Conservation (phyloP, 306 rosid species). For the Prunus mira region DNA sequence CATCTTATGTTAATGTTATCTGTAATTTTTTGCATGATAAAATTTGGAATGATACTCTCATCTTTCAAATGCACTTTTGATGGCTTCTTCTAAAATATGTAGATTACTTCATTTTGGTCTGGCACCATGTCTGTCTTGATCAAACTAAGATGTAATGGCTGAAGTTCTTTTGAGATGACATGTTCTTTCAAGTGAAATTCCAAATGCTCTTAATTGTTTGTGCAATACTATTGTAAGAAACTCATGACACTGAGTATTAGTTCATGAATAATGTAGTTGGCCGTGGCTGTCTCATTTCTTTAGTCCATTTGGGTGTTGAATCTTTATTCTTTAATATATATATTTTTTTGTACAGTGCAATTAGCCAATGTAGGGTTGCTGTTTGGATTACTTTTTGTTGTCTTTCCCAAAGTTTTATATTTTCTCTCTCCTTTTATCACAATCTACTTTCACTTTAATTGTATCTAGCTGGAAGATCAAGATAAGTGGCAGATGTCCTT, state of each 20-base stretch:
- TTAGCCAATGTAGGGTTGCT: not conserved
- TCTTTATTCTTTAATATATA: not conserved
- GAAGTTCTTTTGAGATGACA: not conserved
- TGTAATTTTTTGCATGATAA: conserved; percentile 4
- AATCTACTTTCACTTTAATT: conserved; percentile 22
- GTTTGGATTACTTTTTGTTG: not conserved
- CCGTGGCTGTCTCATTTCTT: not conserved
- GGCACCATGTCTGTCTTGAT: not conserved
- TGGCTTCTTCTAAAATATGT: not conserved
- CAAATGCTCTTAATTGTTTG: not conserved
- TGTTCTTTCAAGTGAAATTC: not conserved
- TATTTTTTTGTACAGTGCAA: not conserved
- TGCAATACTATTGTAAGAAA: not conserved
- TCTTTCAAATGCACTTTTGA: no score
- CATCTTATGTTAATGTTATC: not conserved
- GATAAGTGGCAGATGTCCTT: conserved; percentile 90
- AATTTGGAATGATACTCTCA: not conserved
- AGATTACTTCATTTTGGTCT: not conserved
- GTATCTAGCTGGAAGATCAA: conserved; percentile 55
- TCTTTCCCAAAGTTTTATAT: conserved; percentile 6
- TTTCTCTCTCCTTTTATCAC: conserved; percentile 6
- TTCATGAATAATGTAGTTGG: not conserved
- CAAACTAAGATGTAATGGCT: not conserved
- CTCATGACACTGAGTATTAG: not conserved
- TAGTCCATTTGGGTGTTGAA: conserved; percentile 8